phyloP scores from a whole-genome alignment of 331 rosid species.

The Arachis monticola region DNA sequence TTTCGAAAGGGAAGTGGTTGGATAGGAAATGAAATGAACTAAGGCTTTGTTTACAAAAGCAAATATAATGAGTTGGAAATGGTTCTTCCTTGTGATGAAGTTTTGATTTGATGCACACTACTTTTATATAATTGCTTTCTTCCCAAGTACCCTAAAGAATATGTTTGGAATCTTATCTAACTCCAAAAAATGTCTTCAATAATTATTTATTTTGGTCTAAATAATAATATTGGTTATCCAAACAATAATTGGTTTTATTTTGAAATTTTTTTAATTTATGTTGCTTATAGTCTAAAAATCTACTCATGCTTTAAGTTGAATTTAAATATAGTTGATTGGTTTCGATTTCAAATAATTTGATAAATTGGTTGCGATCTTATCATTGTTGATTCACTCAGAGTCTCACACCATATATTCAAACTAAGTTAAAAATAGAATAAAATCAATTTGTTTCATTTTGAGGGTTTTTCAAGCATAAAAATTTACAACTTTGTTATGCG shows the following conservation, averaged over 20 bases:
- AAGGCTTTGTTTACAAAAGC: background rate
- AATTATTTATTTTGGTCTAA: background rate
- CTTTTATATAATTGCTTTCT: conserved; percentile 28
- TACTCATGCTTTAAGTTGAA: background rate
- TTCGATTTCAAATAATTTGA: too few relatives aligned
- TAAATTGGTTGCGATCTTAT: too few relatives aligned
- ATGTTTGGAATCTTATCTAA: background rate
- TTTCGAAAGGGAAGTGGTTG: conserved; percentile 11
- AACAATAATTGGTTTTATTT: too few relatives aligned
- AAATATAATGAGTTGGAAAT: conserved; percentile 1
- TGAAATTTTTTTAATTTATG: too few relatives aligned
- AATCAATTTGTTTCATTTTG: background rate
- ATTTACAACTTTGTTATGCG: background rate
- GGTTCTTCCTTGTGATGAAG: conserved; percentile 32
- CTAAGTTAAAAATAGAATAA: background rate
- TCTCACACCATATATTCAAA: background rate
- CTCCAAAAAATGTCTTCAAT: background rate
- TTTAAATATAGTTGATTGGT: background rate
- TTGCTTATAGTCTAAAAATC: too few relatives aligned
- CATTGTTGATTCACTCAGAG: background rate
- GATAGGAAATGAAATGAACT: background rate
- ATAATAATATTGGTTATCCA: background rate
- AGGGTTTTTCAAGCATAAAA: background rate
- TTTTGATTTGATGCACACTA: conserved; percentile 26
- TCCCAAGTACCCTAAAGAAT: background rate